Evolutionary conservation across 129 eudicot genomes (phyloP).

Genomic region (carrot (Daucus carota)): DH1_v3.0 NC_030381.2:16893001-16893500

Average conservation of each 20-base stretch:
- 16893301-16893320: background rate
- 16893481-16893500: conserved; percentile 78
- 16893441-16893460: conserved; percentile 80
- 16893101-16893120: conserved; percentile 81
- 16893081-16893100: conserved; percentile 85
- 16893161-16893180: conserved; percentile 95
- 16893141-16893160: conserved; percentile 88
- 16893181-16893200: conserved; percentile 95
- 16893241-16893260: background rate
- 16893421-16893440: conserved; percentile 91
- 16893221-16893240: conserved; percentile 40
- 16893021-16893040: background rate
- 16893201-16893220: conserved; percentile 77
- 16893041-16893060: too few species aligned
- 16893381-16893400: conserved; percentile 61
- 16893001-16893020: background rate
- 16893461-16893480: conserved; percentile 82
- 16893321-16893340: background rate
- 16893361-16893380: background rate
- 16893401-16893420: conserved; percentile 84
- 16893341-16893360: background rate
- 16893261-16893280: background rate
- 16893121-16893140: conserved; percentile 91
- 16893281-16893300: background rate
- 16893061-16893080: conserved; percentile 88